A percentile compares a stretch with the other conserved stretches of the same genome.
These are phyloP conservation scores for Kitagawia praeruptora DNA, from an alignment of 129 eudicot genomes.

Conservation along the genomic window DNA sequence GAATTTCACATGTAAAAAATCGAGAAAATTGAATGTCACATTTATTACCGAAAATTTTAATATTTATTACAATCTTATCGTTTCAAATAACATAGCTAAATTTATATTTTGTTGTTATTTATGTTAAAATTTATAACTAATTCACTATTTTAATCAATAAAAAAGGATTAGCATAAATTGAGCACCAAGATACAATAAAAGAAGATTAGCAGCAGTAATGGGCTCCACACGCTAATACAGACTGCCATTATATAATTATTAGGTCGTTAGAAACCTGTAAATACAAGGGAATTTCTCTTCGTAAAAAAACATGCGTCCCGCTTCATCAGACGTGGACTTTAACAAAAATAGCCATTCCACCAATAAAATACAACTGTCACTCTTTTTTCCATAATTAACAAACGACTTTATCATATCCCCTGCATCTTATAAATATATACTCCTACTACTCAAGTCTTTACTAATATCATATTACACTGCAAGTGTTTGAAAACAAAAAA, in stretches of 20 bases:
- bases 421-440: neutral
- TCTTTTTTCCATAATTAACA: neutral
- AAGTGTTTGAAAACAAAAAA: neutral
- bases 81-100: too few species aligned
- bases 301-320: neutral
- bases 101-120: too few species aligned
- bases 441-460: neutral
- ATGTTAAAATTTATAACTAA: too few species aligned
- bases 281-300: neutral
- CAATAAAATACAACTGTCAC: conserved; percentile 11
- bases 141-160: too few species aligned
- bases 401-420: neutral
- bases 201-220: neutral
- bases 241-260: neutral
- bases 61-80: too few species aligned
- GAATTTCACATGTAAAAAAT: too few species aligned
- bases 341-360: neutral
- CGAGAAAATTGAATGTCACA: too few species aligned
- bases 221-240: conserved; percentile 12
- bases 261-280: neutral
- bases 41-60: too few species aligned
- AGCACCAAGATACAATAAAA: neutral
- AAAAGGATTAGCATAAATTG: too few species aligned
- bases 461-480: neutral
- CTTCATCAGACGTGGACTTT: conserved; percentile 11